Conservation (phyloP, 2,329 filamentous ascomycete species). For the Aspergillus pseudonomiae region DNA sequence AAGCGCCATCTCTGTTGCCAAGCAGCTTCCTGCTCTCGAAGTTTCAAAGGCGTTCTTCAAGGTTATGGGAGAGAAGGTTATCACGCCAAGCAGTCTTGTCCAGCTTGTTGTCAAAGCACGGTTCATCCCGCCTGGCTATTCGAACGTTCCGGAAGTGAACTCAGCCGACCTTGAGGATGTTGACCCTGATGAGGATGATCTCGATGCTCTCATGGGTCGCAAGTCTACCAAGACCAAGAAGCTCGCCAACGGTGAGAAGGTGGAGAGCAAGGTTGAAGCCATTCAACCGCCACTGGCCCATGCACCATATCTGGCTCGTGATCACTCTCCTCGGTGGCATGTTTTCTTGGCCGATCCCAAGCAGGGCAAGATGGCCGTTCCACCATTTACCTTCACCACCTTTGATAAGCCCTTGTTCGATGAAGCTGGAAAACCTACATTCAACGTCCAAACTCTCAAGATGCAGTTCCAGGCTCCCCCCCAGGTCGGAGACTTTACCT, state of each 20-base stretch:
- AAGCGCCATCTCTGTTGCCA: slow-evolving; percentile 73
- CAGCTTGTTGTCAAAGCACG: slow-evolving; percentile 94
- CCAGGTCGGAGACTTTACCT: slow-evolving; percentile 88
- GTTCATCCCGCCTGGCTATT: slow-evolving; percentile 83
- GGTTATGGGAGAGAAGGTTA: slow-evolving; percentile 88
- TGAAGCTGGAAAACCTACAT: slow-evolving; percentile 81
- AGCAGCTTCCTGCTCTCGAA: slow-evolving; percentile 79
- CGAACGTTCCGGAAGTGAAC: slow-evolving; percentile 72
- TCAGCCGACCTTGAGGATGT: slow-evolving; percentile 83
- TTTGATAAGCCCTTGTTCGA: slow-evolving; percentile 90
- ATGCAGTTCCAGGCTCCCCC: slow-evolving; percentile 96
- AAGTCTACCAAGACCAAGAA: slow-evolving; percentile 68
- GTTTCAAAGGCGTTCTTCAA: slow-evolving; percentile 98
- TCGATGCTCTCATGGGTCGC: slow-evolving; percentile 80
- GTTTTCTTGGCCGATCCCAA: slow-evolving; percentile 93
- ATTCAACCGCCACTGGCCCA: slow-evolving; percentile 83
- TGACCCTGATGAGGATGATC: slow-evolving; percentile 88
- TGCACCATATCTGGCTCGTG: slow-evolving; percentile 86
- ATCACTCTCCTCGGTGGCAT: slow-evolving; percentile 89
- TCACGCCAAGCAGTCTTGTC: slow-evolving; percentile 89
- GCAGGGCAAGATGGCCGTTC: slow-evolving; percentile 93
- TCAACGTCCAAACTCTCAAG: slow-evolving; percentile 93
- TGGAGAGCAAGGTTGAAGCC: slow-evolving; percentile 62
- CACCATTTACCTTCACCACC: slow-evolving; percentile 89
- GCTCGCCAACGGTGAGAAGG: slow-evolving; percentile 53